A percentile compares a stretch with the other conserved stretches of the same genome.
Evolutionary conservation across 2,329 filamentous ascomycete species (phyloP).

Genomic region (Byssochlamys sp.): DNA sequence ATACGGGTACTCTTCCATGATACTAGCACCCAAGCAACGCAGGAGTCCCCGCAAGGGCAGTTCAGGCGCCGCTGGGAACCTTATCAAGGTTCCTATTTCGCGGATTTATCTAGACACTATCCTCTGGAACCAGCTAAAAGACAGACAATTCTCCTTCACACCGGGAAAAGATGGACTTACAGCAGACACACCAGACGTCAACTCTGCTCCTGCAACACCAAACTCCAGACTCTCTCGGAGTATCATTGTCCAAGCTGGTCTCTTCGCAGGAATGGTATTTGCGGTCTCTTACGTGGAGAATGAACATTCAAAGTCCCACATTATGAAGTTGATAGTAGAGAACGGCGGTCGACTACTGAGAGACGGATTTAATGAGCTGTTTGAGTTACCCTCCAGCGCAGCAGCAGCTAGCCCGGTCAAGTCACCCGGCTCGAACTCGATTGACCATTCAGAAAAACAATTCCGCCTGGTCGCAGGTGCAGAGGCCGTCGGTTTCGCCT

Average conservation of each 20-base stretch:
- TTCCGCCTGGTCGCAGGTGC: slow-evolving; percentile 49
- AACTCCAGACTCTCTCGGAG: slow-evolving; percentile 40
- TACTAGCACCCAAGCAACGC: slow-evolving; percentile 34
- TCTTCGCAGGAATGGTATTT: slow-evolving; percentile 79
- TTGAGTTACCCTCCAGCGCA: slow-evolving; percentile 41
- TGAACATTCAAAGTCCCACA: slow-evolving; percentile 44
- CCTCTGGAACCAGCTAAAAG: slow-evolving; percentile 37
- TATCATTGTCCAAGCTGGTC: slow-evolving; percentile 21
- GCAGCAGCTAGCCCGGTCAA: slow-evolving; percentile 19
- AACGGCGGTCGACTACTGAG: slow-evolving; percentile 65
- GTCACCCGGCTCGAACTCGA: slow-evolving; percentile 10
- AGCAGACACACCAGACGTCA: slow-evolving; percentile 29
- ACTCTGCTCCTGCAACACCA: slow-evolving; percentile 39
- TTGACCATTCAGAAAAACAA: slow-evolving; percentile 11
- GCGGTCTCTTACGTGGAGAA: slow-evolving; percentile 64
- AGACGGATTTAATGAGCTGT: slow-evolving; percentile 72
- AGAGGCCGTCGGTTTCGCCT: slow-evolving; percentile 61
- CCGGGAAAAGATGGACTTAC: slow-evolving; percentile 11
- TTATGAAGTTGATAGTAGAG: slow-evolving; percentile 55
- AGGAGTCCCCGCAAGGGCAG: slow-evolving; percentile 30
- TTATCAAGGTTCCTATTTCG: slow-evolving; percentile 35
- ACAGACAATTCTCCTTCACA: slow-evolving; percentile 27
- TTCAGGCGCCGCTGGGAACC: slow-evolving; percentile 17
- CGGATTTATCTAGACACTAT: slow-evolving; percentile 39
- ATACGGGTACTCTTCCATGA: slow-evolving; percentile 32